These are phyloP conservation scores for Chaetomium olivaceum DNA, from an alignment of 2,329 filamentous ascomycete genomes.

Conservation along the genomic window DNA sequence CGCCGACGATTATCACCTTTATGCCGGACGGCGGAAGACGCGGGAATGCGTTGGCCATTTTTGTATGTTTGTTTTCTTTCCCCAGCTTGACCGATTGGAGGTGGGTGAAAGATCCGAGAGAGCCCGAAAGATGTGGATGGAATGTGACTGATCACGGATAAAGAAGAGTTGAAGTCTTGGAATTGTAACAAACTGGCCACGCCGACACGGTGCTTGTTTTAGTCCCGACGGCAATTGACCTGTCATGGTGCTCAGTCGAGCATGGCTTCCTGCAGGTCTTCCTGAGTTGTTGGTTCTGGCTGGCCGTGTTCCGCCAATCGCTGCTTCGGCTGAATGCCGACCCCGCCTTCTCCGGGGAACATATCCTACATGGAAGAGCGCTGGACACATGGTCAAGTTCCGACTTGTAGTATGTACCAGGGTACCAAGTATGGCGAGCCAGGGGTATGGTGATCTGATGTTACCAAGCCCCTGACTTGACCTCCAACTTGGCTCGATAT, in stretches of 20 bases:
- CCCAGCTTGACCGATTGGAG: not conserved
- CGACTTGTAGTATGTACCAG: too few relatives aligned
- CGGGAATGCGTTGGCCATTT: conserved; percentile 4
- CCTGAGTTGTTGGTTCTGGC: conserved; percentile 5
- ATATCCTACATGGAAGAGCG: not conserved
- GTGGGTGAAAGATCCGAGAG: not conserved
- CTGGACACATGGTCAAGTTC: too few relatives aligned
- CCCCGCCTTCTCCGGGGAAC: not conserved
- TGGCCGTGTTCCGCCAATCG: conserved; percentile 1
- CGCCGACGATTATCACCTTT: conserved; percentile 51
- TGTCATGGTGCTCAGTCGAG: not conserved
- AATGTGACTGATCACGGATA: not conserved
- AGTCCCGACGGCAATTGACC: conserved; percentile 15
- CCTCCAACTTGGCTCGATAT: not conserved
- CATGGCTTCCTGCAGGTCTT: not conserved
- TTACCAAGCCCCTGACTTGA: not conserved
- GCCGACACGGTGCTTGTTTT: conserved; percentile 15
- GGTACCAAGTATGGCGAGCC: not conserved
- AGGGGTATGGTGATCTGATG: not conserved
- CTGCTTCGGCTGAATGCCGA: conserved; percentile 12
- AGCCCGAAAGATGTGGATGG: not conserved
- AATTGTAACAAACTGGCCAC: not conserved
- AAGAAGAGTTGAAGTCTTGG: not conserved
- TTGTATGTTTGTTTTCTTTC: not conserved
- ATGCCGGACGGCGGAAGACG: conserved; percentile 42